Conservation (phyloP, 2,329 filamentous ascomycete species). For the Sordariomycetes sp. region DNA sequence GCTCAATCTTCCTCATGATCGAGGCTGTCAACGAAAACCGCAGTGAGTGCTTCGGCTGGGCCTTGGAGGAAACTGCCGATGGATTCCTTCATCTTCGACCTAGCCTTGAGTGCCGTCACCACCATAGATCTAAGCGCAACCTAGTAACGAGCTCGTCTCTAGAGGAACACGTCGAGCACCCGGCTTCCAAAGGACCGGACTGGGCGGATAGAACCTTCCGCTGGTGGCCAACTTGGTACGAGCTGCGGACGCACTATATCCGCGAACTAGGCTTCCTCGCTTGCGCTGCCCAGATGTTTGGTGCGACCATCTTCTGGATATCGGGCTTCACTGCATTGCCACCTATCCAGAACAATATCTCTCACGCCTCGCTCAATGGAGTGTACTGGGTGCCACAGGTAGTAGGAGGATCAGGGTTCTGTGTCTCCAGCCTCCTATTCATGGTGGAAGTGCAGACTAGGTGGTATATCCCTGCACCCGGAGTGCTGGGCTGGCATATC, state of each 20-base stretch:
- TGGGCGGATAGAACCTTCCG: constrained; percentile 28
- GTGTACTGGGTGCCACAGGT: constrained; percentile 50
- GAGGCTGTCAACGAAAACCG: constrained; percentile 52
- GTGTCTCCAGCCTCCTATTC: constrained; percentile 46
- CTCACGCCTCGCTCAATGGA: constrained; percentile 33
- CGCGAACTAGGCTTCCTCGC: constrained; percentile 56
- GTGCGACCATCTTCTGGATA: constrained; percentile 56
- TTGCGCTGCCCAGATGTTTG: constrained; percentile 43
- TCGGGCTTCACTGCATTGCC: constrained; percentile 52
- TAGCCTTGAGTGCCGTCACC: constrained; percentile 6
- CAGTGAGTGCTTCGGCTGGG: constrained; percentile 52
- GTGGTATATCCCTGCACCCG: constrained; percentile 49
- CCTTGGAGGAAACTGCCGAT: constrained; percentile 29
- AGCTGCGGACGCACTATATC: constrained; percentile 49
- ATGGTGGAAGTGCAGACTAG: constrained; percentile 55
- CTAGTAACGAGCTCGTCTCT: not conserved
- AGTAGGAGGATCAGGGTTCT: constrained; percentile 52
- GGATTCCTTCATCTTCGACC: constrained; percentile 1
- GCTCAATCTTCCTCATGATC: constrained; percentile 45
- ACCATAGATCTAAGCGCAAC: constrained; percentile 5
- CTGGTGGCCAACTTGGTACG: constrained; percentile 47
- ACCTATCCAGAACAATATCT: constrained; percentile 41
- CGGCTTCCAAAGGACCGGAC: not conserved
- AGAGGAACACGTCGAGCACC: not conserved
- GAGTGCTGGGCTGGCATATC: constrained; percentile 55